Evolutionary conservation across 257 asterid species (phyloP).

Genomic region (Coffea canephora): DNA sequence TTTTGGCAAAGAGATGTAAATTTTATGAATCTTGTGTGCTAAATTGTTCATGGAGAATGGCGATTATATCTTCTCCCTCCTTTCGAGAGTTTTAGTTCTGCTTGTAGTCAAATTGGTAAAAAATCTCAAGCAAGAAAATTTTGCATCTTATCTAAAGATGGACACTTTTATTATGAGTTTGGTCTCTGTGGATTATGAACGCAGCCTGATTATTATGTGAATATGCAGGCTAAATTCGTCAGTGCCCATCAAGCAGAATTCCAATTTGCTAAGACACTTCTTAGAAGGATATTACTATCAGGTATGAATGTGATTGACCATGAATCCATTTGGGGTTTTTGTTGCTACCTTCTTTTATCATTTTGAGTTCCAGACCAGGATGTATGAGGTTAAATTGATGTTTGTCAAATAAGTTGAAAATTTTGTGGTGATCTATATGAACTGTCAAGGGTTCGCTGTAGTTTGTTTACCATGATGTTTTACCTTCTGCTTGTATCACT

Average conservation of each 20-base stretch:
- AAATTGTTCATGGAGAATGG: not conserved
- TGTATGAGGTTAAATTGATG: not conserved
- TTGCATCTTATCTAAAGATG: not conserved
- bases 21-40: not conserved
- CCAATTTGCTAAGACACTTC: constrained; percentile 48
- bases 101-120: not conserved
- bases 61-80: not conserved
- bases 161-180: not conserved
- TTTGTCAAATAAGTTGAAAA: not conserved
- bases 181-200: not conserved
- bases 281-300: constrained; percentile 44
- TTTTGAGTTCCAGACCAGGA: not conserved
- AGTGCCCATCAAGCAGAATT: constrained; percentile 63
- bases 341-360: constrained; percentile 1
- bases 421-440: not conserved
- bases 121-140: not conserved
- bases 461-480: not conserved
- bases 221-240: constrained; percentile 63
- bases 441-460: not conserved
- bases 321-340: constrained; percentile 6
- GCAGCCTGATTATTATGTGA: not conserved
- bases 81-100: not conserved
- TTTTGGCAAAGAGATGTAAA: not conserved
- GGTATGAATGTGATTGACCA: constrained; percentile 34
- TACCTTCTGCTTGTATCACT: constrained; percentile 6